These are phyloP conservation scores for Fusarium ramigenum DNA, from an alignment of 2,329 filamentous ascomycete species.

Conservation along the genomic window DNA sequence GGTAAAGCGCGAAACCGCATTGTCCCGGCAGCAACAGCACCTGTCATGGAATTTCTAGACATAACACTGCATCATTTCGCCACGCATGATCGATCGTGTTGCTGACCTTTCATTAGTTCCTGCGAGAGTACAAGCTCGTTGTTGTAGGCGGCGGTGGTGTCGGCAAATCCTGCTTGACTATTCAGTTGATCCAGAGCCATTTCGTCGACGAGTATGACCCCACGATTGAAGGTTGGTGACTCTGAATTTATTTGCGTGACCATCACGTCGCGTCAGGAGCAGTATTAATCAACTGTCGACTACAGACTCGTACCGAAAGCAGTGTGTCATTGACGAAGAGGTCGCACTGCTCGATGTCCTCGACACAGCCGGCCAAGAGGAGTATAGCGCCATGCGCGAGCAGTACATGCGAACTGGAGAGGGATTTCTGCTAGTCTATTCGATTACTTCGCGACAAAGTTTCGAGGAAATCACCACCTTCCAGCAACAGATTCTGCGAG, in stretches of 20 bases:
- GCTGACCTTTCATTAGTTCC: conserved; percentile 65
- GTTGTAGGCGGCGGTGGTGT: conserved; percentile 98
- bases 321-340: conserved; percentile 98
- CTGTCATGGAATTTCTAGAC: neutral
- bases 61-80: neutral
- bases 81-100: conserved; percentile 1
- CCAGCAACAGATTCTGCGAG: conserved; percentile 96
- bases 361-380: conserved; percentile 97
- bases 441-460: conserved; percentile 95
- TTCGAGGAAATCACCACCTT: conserved; percentile 99
- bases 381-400: conserved; percentile 99
- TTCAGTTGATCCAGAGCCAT: conserved; percentile 94
- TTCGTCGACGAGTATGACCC: conserved; percentile 99
- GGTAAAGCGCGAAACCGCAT: conserved; percentile 38
- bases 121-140: conserved; percentile 94
- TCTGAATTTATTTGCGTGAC: neutral
- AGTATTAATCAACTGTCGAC: conserved; percentile 25
- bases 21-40: neutral
- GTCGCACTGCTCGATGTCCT: conserved; percentile 97
- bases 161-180: conserved; percentile 98
- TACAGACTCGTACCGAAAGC: conserved; percentile 98
- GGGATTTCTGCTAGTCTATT: conserved; percentile 97
- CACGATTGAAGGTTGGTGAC: conserved; percentile 88
- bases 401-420: conserved; percentile 99
- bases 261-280: conserved; percentile 1